phyloP scores from a whole-genome alignment of 2,329 filamentous ascomycete genomes.

The Coniochaeta hoffmannii region DNA sequence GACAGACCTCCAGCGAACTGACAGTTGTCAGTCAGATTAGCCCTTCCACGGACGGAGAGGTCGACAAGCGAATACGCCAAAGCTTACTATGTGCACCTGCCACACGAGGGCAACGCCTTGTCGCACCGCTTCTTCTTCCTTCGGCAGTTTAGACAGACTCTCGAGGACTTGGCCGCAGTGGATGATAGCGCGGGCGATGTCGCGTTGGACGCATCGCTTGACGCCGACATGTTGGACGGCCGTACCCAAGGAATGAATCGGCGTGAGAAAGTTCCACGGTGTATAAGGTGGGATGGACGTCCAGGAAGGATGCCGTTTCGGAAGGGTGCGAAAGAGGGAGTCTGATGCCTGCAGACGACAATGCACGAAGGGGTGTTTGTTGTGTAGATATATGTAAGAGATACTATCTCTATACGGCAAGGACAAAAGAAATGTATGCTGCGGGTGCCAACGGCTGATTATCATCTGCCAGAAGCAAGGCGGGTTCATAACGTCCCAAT shows the following conservation, averaged over 20 bases:
- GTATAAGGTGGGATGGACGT: too few species aligned
- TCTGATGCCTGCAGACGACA: not conserved
- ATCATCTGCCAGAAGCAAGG: not conserved
- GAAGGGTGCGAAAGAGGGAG: not conserved
- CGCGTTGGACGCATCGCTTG: slow-evolving; percentile 11
- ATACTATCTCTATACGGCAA: too few species aligned
- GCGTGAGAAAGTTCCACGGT: not conserved
- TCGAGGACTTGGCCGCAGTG: slow-evolving; percentile 12
- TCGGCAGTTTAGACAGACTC: slow-evolving; percentile 20
- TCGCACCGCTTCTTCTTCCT: slow-evolving; percentile 21
- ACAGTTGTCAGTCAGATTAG: not conserved
- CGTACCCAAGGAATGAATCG: not conserved
- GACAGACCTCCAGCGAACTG: slow-evolving; percentile 17
- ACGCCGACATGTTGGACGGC: slow-evolving; percentile 8
- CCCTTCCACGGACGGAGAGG: not conserved
- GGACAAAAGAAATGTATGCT: too few species aligned
- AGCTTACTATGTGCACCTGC: slow-evolving; percentile 19
- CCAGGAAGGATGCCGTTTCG: too few species aligned
- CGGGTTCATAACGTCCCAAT: not conserved
- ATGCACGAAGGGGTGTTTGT: too few species aligned
- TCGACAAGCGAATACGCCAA: not conserved
- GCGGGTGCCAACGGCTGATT: too few species aligned
- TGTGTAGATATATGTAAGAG: too few species aligned
- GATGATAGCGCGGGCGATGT: slow-evolving; percentile 9
- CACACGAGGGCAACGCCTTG: slow-evolving; percentile 19